phyloP scores from a whole-genome alignment of 2,329 filamentous ascomycete species.

The Capronia americana region DNA sequence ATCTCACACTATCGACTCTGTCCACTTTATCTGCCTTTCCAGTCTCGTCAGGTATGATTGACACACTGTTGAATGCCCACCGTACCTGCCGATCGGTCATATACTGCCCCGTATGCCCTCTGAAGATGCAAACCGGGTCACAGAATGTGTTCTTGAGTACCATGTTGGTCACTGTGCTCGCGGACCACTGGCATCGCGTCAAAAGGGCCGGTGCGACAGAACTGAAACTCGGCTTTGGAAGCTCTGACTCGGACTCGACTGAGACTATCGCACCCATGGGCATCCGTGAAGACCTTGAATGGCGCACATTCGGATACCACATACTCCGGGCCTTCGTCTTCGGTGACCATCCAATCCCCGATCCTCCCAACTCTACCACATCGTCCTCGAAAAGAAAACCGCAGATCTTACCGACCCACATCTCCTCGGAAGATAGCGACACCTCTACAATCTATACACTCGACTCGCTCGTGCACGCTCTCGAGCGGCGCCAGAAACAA shows the following conservation, averaged over 20 bases:
- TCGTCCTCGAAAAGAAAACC: conserved; percentile 11
- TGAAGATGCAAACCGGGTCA: conserved; percentile 49
- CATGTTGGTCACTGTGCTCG: conserved; percentile 53
- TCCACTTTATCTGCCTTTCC: conserved; percentile 49
- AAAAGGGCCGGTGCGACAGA: conserved; percentile 46
- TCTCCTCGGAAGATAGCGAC: conserved; percentile 9
- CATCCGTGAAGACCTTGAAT: conserved; percentile 40
- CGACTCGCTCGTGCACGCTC: conserved; percentile 48
- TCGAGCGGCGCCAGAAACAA: conserved; percentile 51
- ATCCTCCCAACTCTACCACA: conserved; percentile 18
- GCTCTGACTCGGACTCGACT: conserved; percentile 37
- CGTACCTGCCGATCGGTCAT: conserved; percentile 51
- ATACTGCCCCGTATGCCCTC: conserved; percentile 51
- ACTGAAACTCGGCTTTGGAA: conserved; percentile 49
- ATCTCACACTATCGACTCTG: conserved; percentile 47
- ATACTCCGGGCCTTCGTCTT: conserved; percentile 38
- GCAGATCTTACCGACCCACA: conserved; percentile 15
- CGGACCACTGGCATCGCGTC: conserved; percentile 53
- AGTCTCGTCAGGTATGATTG: conserved; percentile 51
- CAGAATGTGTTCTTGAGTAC: conserved; percentile 57
- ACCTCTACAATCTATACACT: conserved; percentile 37
- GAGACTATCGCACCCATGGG: conserved; percentile 15
- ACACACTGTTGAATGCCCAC: conserved; percentile 52
- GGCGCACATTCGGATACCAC: conserved; percentile 43
- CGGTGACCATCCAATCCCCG: conserved; percentile 34